Evolutionary conservation across 306 rosid genomes (phyloP), one percentile per base, ranked within the genome.

Genomic region (Gynostemma pentaphyllum): DNA sequence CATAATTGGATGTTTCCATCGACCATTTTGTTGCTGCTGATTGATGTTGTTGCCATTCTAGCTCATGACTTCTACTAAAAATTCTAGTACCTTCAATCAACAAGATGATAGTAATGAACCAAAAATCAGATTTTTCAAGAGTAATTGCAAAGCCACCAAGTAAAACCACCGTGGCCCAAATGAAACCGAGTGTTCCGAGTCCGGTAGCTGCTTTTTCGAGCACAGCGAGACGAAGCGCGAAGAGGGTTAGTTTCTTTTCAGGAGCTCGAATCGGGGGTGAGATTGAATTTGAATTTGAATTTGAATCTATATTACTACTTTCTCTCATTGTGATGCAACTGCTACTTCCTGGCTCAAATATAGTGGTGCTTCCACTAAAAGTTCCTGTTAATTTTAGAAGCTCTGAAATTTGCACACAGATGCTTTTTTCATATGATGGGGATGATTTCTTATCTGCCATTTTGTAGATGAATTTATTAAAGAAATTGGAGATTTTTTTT

Each of bases 31-130:
- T 94, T 23, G 97, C 83, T 72, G n/a, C n/a, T n/a, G n/a, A n/a
- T n/a, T n/a, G n/a, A n/a, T 88, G 95, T 70, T 88, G 99, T 53
- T 94, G 99, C 97, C 99, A 94, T 64, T 94, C 97, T 42, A 94
- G 94, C 73, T 94, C 99, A 39, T 81, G 99, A 23, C 99, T 94
- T 44, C 99, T 74, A 83, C 99, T 94, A 78, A 94, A 88, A 32
- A 94, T 82, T 44, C 99, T 66, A 21, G 97, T 70, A 23, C 99
- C 99, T 60, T 94, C 97, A 11, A 86, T 81, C 68, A 94, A 63
- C 45, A 88, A 68, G 55, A 94, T 94, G 70, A 94, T 75, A 12
- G 97, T 85, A 74, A 90, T 80, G 76, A 87, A 76, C 97, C 96
- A 87, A 68, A 87, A 90, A 57, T 90, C 96, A 0, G 89, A 75